phyloP scores from a whole-genome alignment of 179 eudicot genomes.

The Vitellaria paradoxa region DNA sequence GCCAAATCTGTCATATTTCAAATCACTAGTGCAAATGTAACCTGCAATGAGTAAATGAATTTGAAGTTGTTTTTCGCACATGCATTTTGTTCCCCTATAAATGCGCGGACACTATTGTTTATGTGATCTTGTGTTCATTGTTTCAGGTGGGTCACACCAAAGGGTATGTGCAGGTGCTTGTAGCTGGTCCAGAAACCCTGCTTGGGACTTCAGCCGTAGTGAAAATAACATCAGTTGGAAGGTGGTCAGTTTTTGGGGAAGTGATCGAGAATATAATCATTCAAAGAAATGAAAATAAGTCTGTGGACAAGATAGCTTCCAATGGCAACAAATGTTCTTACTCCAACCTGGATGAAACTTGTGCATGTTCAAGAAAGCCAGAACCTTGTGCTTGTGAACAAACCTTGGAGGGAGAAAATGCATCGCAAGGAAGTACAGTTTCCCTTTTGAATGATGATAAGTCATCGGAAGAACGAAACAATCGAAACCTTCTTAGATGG shows the following conservation, averaged over 20 bases:
- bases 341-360: slow-evolving; percentile 36
- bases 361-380: slow-evolving; percentile 56
- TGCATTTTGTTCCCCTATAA: not conserved
- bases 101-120: not conserved
- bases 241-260: slow-evolving; percentile 98
- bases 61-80: not conserved
- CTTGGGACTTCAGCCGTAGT: slow-evolving; percentile 76
- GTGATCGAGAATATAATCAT: slow-evolving; percentile 50
- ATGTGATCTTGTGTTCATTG: not conserved
- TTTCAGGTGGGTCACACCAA: slow-evolving; percentile 96
- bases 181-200: slow-evolving; percentile 68
- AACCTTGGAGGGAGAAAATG: slow-evolving; percentile 21
- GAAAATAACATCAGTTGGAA: slow-evolving; percentile 80
- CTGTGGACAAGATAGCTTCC: slow-evolving; percentile 17
- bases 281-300: slow-evolving; percentile 16
- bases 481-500: slow-evolving; percentile 29
- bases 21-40: no score
- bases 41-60: not conserved
- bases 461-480: slow-evolving; percentile 21
- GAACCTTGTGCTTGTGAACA: slow-evolving; percentile 56
- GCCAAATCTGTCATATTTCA: no score
- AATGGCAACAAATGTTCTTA: slow-evolving; percentile 34
- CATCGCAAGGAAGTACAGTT: not conserved
- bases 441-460: not conserved
- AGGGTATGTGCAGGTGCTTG: slow-evolving; percentile 89